Evolutionary conservation across 1,284 basidiomycete species (phyloP), one percentile per base, ranked within the genome.

Genomic region (Pascua guehoae): DNA sequence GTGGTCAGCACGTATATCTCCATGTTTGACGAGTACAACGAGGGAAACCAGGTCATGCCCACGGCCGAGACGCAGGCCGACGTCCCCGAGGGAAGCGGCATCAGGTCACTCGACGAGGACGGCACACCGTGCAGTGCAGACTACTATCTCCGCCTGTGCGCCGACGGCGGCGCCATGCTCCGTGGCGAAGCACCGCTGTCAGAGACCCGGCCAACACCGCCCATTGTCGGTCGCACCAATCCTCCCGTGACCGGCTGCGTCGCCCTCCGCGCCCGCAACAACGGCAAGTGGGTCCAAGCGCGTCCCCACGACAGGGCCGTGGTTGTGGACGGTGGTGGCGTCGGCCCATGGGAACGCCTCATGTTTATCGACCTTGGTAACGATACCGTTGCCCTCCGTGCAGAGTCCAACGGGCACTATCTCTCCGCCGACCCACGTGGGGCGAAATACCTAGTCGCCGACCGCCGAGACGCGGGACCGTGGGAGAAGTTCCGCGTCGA

Each of bases 21-120:
- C 40, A 62, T 62, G 61, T 62, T 56, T 17, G 61, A 62, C 54
- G 61, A 62, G 54, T 62, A 56, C 57, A 59, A 62, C 54, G 61
- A 62, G 47, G 57, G 57, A 16, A 54, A 62, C 54, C 61, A 62
- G 37, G 59, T 62, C 12, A 52, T 52, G 39, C 61, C 61, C 16
- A 62, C 61, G 15, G 61, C 61, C 49, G 61, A 62, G 47, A 58
- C 41, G 17, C 36, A 39, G 39, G 49, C 51, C 1, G 24, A 49
- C 39, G 57, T 59, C 49, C 61, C 61, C 2, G 18, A 45, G 10
- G 57, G 57, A 49, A 59, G 56, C 16, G 18, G 46, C 17, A 47
- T 49, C 38, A 41, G 37, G 1, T 57, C 61, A 5, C 61, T 62
- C 36, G 61, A 62, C 57, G 61, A 62, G 47, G 61, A 62, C 52